A percentile compares a stretch with the other conserved stretches of the same genome.
Evolutionary conservation across 2,329 filamentous ascomycete species (phyloP).

Genomic region (Fusarium sororula): DNA sequence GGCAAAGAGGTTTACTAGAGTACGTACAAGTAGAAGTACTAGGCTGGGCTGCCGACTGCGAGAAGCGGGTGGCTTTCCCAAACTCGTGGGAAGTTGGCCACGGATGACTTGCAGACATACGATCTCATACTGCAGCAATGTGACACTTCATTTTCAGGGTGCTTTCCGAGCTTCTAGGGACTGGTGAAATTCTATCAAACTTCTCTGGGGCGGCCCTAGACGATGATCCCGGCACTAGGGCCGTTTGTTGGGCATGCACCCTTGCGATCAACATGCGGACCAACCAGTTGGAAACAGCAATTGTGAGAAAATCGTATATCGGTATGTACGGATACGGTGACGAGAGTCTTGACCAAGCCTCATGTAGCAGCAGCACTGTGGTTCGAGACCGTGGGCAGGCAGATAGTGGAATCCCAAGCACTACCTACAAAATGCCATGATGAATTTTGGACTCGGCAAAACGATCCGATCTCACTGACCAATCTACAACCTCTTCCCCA

Average conservation of each 20-base stretch:
- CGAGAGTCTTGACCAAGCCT: conserved; percentile 14
- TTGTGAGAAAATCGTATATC: conserved; percentile 10
- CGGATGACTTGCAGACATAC: conserved; percentile 41
- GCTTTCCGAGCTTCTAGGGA: conserved; percentile 4
- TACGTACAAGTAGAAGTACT: conserved; percentile 10
- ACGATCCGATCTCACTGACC: conserved; percentile 38
- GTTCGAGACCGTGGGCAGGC: conserved; percentile 17
- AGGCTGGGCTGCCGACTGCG: neutral
- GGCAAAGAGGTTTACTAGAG: conserved; percentile 10
- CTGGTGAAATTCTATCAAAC: neutral
- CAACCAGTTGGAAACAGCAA: conserved; percentile 30
- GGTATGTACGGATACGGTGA: conserved; percentile 26
- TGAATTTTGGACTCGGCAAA: conserved; percentile 24
- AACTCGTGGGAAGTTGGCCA: conserved; percentile 26
- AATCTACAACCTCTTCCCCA: conserved; percentile 35
- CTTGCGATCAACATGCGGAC: conserved; percentile 30
- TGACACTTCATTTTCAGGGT: conserved; percentile 25
- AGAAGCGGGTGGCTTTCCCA: conserved; percentile 28
- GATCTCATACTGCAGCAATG: conserved; percentile 34
- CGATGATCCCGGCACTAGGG: conserved; percentile 31
- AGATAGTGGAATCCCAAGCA: neutral
- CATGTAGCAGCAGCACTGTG: conserved; percentile 14
- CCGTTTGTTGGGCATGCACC: conserved; percentile 26
- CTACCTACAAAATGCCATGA: conserved; percentile 17
- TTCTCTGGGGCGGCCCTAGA: conserved; percentile 16